These are phyloP conservation scores for Aspergillus mulundensis DNA, from an alignment of 495 filamentous ascomycete species.

Conservation along the genomic window DNA sequence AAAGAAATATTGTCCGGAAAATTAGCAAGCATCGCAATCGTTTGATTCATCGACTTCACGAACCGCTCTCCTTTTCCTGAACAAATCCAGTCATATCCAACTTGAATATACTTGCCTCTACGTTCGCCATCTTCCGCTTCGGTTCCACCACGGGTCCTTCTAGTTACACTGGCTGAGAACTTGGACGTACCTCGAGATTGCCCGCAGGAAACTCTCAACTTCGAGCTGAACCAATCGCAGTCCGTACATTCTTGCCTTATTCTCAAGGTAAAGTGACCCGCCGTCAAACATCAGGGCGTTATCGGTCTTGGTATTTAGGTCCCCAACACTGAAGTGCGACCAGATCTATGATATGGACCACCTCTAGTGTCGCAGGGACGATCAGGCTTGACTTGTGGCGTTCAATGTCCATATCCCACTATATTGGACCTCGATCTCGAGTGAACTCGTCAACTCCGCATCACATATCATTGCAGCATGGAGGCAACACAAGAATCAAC, in stretches of 20 bases:
- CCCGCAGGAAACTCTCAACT: not conserved
- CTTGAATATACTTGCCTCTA: not conserved
- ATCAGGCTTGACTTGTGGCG: not conserved
- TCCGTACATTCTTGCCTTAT: not conserved
- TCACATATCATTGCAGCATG: conserved; percentile 22
- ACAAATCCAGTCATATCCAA: not conserved
- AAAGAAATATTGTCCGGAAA: conserved; percentile 3
- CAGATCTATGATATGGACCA: conserved; percentile 16
- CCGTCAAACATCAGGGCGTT: not conserved
- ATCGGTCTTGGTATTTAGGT: not conserved
- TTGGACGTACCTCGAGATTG: not conserved
- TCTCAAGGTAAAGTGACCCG: conserved; percentile 6
- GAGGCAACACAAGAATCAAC: conserved; percentile 66
- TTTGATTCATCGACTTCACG: conserved; percentile 6
- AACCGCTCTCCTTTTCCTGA: not conserved
- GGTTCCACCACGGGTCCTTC: not conserved
- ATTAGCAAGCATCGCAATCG: conserved; percentile 2
- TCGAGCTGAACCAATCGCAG: not conserved
- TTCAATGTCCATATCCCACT: conserved; percentile 4
- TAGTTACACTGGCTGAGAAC: not conserved
- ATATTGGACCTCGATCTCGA: not conserved
- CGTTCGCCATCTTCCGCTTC: not conserved
- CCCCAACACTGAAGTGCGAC: conserved; percentile 14
- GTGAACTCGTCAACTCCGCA: not conserved
- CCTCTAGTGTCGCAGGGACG: conserved; percentile 6